Percentiles rank a stretch among this genome's conserved stretches.
These are phyloP conservation scores for Fusarium chaquense DNA, from an alignment of 2,329 filamentous ascomycete species.

Conservation along the genomic window DNA sequence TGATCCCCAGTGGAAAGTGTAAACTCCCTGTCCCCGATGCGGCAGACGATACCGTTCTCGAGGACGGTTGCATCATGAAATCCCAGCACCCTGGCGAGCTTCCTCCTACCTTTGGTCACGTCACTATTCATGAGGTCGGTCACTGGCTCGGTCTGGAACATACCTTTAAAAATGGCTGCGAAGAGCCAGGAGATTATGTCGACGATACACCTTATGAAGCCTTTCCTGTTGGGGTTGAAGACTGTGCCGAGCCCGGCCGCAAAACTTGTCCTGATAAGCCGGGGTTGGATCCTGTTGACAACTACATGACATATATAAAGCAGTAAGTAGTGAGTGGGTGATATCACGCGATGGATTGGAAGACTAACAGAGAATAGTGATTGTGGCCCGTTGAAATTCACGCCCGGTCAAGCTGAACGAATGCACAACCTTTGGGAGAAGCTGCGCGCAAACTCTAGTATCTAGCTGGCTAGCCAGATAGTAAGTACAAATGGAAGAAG, in stretches of 20 bases:
- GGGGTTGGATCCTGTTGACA: constrained; percentile 21
- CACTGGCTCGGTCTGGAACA: constrained; percentile 34
- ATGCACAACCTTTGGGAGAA: constrained; percentile 35
- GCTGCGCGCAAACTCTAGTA: not conserved
- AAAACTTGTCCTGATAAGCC: constrained; percentile 30
- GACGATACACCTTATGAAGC: constrained; percentile 27
- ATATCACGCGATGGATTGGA: rapidly evolving
- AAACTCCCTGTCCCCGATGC: constrained; percentile 21
- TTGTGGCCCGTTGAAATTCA: constrained; percentile 20
- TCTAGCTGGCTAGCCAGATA: not conserved
- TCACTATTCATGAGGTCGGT: constrained; percentile 22
- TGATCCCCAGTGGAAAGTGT: constrained; percentile 14
- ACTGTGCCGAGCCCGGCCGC: not conserved
- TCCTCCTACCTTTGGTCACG: not conserved
- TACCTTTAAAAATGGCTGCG: constrained; percentile 28
- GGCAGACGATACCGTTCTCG: constrained; percentile 1
- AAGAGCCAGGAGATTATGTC: constrained; percentile 26
- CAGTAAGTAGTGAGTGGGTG: not conserved
- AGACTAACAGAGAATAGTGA: not conserved
- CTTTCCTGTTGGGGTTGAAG: not conserved
- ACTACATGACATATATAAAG: constrained; percentile 21
- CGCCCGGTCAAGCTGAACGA: constrained; percentile 16
- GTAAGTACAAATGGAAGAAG: too few relatives aligned
- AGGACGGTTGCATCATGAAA: constrained; percentile 28
- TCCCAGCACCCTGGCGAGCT: not conserved